Base-by-base conservation (phyloP, 163 green algal genomes). In the Scenedesmus sp. region DNA sequence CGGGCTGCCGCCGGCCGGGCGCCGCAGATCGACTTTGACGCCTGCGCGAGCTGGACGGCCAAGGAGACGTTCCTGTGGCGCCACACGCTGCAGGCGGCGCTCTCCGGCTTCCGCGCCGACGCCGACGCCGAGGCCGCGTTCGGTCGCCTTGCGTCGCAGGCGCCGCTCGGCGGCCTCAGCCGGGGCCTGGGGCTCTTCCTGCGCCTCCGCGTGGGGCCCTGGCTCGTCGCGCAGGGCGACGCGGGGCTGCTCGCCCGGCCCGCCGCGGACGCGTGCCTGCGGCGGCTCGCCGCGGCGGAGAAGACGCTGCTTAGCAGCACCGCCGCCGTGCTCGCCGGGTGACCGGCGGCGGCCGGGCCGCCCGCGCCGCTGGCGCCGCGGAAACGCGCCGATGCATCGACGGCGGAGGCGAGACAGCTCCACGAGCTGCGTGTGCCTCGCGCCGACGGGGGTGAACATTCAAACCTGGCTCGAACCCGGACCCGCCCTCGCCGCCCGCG, bases 1-100 rank as follows among this genome's bases (percentile, higher is more conserved):
- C 39, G 7, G 7, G 39, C 39, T 47, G 7, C 7, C 39, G 39
- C 39, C 39, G 39, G 7, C 7, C 39, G 39, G 7, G 10, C 39
- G 39, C 39, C 70, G 71, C 71, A 81, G 74, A 63, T 67, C n/a
- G 74, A 81, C 63, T 81, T 81, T 65, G 74, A 81, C 26, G 53
- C 74, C 0, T 58, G n/a, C 18, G 44, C 17, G 22, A 73, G 31
- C 24, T 81, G 74, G 74, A 81, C 63, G 22, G 50, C 34, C 28
- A 66, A 51, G 36, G 74, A 81, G 64, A 64, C 56, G 10, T 81
- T 81, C 33, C 56, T 81, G 22, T 81, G 74, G 74, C 74, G 74
- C 14, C 74, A 69, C 74, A 74, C 74, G 15, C 28, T 81, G 74
- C 74, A 75, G 53, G 62, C 75, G 63, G 47, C 74, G 45, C 74